Evolutionary conservation across 176 grass and related monocot genomes (phyloP), one percentile per base, ranked within the genome.

Genomic region (Microstegium vimineum): DNA sequence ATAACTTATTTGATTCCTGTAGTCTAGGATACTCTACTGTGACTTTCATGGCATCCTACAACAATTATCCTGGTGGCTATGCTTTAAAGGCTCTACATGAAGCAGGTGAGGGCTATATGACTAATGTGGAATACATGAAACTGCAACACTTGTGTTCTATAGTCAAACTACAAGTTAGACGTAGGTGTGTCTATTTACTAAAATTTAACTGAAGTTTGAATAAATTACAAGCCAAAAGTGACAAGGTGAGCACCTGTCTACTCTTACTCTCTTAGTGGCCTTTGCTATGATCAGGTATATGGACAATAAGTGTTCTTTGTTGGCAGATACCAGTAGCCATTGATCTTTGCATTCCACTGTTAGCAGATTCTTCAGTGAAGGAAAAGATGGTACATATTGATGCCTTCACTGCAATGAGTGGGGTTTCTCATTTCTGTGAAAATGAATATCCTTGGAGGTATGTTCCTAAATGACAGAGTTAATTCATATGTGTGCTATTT

Each of bases 61-160:
- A 93, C 84, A 95, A 98, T 88, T 98, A 98, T 84, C 96, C 96
- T 86, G 96, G 96, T 88, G 96, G 82, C 45, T 87, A 91, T 83
- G 93, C 93, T 91, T 82, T 98, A 60, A 95, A 91, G 75, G 64
- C 82, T 84, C 69, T 98, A 74, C 96, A 98, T 86, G 82, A 87
- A 95, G 67, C 87, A 35, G 96, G 96, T 98, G 89, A 90, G 46
- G 26, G 45, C 82, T 83, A 30, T 47, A 76, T 54, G 26, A 63
- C 42, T 66, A 54, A 63, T 33, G 9, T 82, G 36, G 37, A 63
- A 45, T 67, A 11, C 74, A 76, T 88, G 87, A 81, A 61, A 77
- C 15, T 27, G 30, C 49, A 74, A 25, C 20, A 65, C 9, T 75
- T 76, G 11, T 12, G 9, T 76, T 71, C 27, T 81, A 59, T 82